Conservation (phyloP, 768 basidiomycete species). For the Calvatia gigantea region DNA sequence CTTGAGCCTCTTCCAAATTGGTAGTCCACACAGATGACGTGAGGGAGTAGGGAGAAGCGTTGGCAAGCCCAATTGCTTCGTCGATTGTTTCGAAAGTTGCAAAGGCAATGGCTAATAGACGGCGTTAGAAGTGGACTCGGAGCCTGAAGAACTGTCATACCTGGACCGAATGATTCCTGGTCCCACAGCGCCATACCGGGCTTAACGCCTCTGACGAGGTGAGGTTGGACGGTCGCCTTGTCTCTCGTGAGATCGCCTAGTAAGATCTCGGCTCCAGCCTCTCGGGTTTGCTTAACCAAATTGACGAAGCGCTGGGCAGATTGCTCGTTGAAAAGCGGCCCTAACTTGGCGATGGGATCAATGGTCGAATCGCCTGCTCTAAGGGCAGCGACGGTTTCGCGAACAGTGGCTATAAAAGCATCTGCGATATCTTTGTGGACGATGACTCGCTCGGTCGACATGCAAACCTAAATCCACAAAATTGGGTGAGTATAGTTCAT, state of each 20-base stretch:
- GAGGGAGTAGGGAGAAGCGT: slow-evolving; percentile 50
- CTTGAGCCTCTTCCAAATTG: slow-evolving; percentile 39
- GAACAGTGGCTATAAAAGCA: slow-evolving; percentile 31
- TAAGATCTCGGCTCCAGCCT: slow-evolving; percentile 41
- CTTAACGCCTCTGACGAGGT: slow-evolving; percentile 44
- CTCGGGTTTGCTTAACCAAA: slow-evolving; percentile 41
- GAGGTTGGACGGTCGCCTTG: slow-evolving; percentile 46
- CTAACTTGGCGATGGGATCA: slow-evolving; percentile 27
- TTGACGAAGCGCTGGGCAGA: slow-evolving; percentile 43
- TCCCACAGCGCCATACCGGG: slow-evolving; percentile 53
- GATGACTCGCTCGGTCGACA: slow-evolving; percentile 58
- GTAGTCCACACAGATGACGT: slow-evolving; percentile 49
- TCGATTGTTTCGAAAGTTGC: slow-evolving; percentile 43
- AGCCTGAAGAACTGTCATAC: slow-evolving; percentile 20
- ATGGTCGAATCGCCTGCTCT: slow-evolving; percentile 35
- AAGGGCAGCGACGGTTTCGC: slow-evolving; percentile 25
- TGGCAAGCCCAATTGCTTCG: slow-evolving; percentile 55
- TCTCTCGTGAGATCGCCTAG: slow-evolving; percentile 38
- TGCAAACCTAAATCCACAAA: slow-evolving; percentile 37
- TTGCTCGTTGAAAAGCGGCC: slow-evolving; percentile 38
- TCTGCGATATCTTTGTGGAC: slow-evolving; percentile 39
- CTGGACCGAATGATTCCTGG: slow-evolving; percentile 61
- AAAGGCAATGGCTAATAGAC: slow-evolving; percentile 37
- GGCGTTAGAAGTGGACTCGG: background rate
- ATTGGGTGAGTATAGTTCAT: too few species aligned